Percentiles rank a stretch among this genome's conserved stretches.
These are phyloP conservation scores for Calocera viscosa DNA, from an alignment of 768 basidiomycete species.

Conservation along the genomic window DNA sequence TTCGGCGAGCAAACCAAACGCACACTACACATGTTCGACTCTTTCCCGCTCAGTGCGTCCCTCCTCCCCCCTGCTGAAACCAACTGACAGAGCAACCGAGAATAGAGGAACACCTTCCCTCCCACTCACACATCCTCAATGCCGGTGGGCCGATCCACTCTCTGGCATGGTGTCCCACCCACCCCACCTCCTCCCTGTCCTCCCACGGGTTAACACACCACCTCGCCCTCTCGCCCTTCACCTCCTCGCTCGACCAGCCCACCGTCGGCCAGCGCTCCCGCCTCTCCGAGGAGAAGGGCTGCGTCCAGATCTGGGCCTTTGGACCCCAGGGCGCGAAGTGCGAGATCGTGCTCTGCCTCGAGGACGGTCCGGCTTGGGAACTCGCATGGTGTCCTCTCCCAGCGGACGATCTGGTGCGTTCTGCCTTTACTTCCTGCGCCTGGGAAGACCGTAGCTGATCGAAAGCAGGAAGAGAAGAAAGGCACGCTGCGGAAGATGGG, in stretches of 20 bases:
- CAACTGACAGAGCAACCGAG: too few relatives aligned
- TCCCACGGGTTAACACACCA: constrained; percentile 56
- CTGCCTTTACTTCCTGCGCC: not conserved
- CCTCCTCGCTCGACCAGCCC: constrained; percentile 50
- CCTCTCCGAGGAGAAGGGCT: constrained; percentile 42
- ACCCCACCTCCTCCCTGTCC: constrained; percentile 22
- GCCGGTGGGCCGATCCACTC: constrained; percentile 86
- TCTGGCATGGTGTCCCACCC: constrained; percentile 86
- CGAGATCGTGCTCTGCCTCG: constrained; percentile 74
- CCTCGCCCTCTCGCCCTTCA: constrained; percentile 68
- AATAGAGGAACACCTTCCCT: constrained; percentile 54
- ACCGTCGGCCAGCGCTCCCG: constrained; percentile 48
- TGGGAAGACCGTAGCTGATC: not conserved
- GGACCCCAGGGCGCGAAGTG: constrained; percentile 47
- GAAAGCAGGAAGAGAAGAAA: constrained; percentile 9
- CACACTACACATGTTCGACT: constrained; percentile 44
- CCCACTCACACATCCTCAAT: constrained; percentile 59
- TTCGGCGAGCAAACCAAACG: constrained; percentile 40
- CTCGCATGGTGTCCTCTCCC: constrained; percentile 91
- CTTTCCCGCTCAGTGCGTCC: constrained; percentile 44
- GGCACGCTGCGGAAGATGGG: constrained; percentile 51
- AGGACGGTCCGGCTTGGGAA: constrained; percentile 66
- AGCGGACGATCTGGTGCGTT: constrained; percentile 47
- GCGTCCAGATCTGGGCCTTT: constrained; percentile 79
- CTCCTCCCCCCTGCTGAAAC: constrained; percentile 10